Conservation (phyloP, 2,329 filamentous ascomycete species). For the Hypoxylon sp. region DNA sequence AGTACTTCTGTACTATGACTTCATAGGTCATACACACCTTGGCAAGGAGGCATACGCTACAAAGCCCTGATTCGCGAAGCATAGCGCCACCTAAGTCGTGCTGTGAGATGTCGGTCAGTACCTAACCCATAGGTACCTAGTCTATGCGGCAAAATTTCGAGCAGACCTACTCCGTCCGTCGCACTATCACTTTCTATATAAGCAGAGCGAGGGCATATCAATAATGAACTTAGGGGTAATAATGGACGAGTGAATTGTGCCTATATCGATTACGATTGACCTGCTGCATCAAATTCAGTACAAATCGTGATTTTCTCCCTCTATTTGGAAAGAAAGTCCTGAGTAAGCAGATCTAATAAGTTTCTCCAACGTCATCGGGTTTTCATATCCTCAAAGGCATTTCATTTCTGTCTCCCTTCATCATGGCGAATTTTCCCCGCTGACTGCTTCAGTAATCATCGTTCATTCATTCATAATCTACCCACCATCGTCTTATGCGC, state of each 20-base stretch:
- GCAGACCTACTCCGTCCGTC: not conserved
- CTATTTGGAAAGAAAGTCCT: constrained; percentile 27
- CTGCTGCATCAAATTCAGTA: constrained; percentile 29
- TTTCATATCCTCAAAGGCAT: constrained; percentile 24
- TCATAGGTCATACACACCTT: not conserved
- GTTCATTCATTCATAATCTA: constrained; percentile 34
- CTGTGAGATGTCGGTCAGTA: not conserved
- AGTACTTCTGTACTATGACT: not conserved
- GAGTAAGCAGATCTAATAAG: constrained; percentile 29
- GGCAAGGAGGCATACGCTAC: not conserved
- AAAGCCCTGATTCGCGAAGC: not conserved
- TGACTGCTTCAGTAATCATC: constrained; percentile 5
- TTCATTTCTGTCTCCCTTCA: constrained; percentile 3
- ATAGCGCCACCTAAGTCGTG: not conserved
- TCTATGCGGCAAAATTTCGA: not conserved
- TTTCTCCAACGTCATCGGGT: constrained; percentile 14
- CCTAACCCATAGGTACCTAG: not conserved
- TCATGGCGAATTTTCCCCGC: not conserved
- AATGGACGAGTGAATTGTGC: constrained; percentile 8
- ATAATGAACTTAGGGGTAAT: not conserved
- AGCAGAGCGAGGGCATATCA: not conserved
- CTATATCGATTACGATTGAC: constrained; percentile 27
- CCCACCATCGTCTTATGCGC: constrained; percentile 13
- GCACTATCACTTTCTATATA: not conserved
- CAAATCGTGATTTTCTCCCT: constrained; percentile 16